Evolutionary conservation across 2,329 filamentous ascomycete genomes (phyloP).

Genomic region (Hypoxylon sp.): DNA sequence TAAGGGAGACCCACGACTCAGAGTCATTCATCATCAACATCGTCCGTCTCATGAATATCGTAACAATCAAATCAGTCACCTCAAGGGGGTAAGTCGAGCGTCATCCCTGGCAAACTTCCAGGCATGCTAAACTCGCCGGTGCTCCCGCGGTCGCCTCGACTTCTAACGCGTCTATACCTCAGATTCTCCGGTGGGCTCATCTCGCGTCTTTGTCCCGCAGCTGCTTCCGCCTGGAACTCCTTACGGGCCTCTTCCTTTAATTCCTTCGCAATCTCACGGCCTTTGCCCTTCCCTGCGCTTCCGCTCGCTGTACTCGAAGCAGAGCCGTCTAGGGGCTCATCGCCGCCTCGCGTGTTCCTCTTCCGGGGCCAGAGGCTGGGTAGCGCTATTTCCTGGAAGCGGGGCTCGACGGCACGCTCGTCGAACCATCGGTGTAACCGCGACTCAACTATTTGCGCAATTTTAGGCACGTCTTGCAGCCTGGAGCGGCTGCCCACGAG

Average conservation of each 20-base stretch:
- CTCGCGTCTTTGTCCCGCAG: conserved; percentile 46
- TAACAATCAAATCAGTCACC: not conserved
- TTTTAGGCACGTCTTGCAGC: conserved; percentile 88
- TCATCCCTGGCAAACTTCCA: conserved; percentile 59
- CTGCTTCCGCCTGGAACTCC: conserved; percentile 61
- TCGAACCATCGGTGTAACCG: conserved; percentile 89
- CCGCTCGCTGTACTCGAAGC: conserved; percentile 51
- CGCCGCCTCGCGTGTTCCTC: conserved; percentile 82
- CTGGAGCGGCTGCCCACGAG: conserved; percentile 83
- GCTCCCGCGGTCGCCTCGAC: conserved; percentile 52
- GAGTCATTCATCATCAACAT: not conserved
- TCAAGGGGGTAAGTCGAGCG: conserved; percentile 48
- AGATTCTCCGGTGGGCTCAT: conserved; percentile 50
- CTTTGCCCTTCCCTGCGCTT: conserved; percentile 66
- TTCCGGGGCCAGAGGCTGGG: conserved; percentile 87
- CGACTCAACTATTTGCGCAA: conserved; percentile 84
- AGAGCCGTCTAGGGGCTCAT: conserved; percentile 64
- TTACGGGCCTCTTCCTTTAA: conserved; percentile 64
- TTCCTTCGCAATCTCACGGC: conserved; percentile 65
- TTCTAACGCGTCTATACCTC: conserved; percentile 56
- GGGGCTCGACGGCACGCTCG: conserved; percentile 85
- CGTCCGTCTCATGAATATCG: not conserved
- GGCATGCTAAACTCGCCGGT: conserved; percentile 59
- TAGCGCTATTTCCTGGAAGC: conserved; percentile 87
- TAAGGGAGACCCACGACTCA: not conserved